A percentile compares a stretch with the other conserved stretches of the same genome.
These are phyloP conservation scores for Tagetes patula DNA, from an alignment of 129 eudicot species.

Conservation along the genomic window DNA sequence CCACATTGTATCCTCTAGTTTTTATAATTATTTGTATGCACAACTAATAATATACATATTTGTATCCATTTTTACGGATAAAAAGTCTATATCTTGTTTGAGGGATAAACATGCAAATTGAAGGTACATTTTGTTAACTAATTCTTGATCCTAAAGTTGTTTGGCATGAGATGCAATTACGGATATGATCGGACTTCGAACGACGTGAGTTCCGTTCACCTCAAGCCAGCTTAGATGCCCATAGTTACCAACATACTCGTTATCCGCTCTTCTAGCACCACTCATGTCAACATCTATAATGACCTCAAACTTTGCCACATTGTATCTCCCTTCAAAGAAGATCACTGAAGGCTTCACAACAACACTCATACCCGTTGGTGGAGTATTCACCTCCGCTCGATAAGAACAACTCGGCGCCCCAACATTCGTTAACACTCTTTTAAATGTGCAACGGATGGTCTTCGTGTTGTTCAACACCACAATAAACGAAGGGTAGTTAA, in stretches of 20 bases:
- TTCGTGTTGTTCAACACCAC: constrained; percentile 44
- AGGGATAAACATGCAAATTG: too few relatives aligned
- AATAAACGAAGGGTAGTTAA: constrained; percentile 49
- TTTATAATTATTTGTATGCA: too few relatives aligned
- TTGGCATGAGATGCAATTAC: constrained; percentile 26
- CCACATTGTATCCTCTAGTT: too few relatives aligned
- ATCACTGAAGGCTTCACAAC: constrained; percentile 33
- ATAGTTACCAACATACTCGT: constrained; percentile 22
- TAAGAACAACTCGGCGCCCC: constrained; percentile 32
- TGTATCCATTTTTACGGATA: too few relatives aligned
- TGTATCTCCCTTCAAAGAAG: constrained; percentile 30
- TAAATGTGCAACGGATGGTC: constrained; percentile 33
- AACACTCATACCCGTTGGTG: constrained; percentile 36
- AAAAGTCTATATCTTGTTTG: too few relatives aligned
- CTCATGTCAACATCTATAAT: constrained; percentile 40
- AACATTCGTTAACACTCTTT: constrained; percentile 42
- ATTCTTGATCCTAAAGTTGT: not conserved
- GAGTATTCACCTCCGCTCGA: constrained; percentile 31
- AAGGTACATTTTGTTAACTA: too few relatives aligned
- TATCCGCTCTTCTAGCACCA: constrained; percentile 19
- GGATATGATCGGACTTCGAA: constrained; percentile 46
- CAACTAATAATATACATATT: too few relatives aligned
- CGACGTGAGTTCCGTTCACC: constrained; percentile 39
- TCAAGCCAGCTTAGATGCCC: constrained; percentile 47
- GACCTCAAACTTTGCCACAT: constrained; percentile 39